phyloP scores from a whole-genome alignment of 352 stramenopile species.

The Globisporangium orthogonon region DNA sequence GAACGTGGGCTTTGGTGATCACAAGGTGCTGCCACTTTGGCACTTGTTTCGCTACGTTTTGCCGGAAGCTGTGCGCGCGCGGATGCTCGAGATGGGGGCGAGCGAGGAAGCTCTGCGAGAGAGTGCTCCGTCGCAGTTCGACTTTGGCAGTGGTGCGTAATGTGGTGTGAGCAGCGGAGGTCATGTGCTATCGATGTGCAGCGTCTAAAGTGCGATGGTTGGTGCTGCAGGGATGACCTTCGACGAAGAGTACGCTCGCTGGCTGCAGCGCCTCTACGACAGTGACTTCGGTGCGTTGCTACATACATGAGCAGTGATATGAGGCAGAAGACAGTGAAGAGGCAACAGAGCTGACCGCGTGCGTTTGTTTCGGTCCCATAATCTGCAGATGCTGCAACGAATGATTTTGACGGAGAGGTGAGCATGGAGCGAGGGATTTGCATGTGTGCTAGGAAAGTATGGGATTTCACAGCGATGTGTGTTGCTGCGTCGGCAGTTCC shows the following conservation, averaged over 20 bases:
- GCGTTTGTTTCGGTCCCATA: background rate
- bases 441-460: background rate
- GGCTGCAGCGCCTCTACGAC: conserved; percentile 84
- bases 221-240: conserved; percentile 48
- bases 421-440: conserved; percentile 1
- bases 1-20: conserved; percentile 36
- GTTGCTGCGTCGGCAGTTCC: conserved; percentile 10
- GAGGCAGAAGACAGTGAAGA: background rate
- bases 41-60: conserved; percentile 79
- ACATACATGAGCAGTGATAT: background rate
- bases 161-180: background rate
- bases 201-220: background rate
- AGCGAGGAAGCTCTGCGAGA: conserved; percentile 63
- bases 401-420: conserved; percentile 50
- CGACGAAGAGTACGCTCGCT: conserved; percentile 83
- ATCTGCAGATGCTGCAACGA: conserved; percentile 30
- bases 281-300: conserved; percentile 63
- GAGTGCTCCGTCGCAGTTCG: conserved; percentile 58
- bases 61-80: conserved; percentile 46
- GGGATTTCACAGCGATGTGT: background rate
- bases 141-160: conserved; percentile 33
- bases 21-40: conserved; percentile 53
- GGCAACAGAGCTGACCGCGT: background rate
- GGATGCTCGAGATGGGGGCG: conserved; percentile 65
- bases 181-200: background rate